Base-by-base conservation (phyloP, 805 yeast genomes). In the Pichia membranifaciens region DNA sequence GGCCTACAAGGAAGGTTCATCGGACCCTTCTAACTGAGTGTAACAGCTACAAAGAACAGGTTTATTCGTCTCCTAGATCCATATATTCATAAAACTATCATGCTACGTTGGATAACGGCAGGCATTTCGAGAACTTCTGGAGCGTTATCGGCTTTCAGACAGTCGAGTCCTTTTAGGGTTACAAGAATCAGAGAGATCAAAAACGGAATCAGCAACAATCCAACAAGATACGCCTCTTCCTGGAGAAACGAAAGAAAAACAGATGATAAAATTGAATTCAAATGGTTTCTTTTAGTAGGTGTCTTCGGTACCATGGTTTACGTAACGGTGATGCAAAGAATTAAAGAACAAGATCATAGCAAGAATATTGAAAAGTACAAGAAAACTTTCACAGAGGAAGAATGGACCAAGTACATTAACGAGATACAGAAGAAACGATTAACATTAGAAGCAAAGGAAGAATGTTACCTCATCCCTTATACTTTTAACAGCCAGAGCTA, bases 301-400 rank as follows among this genome's bases (percentile, higher is more conserved):
- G 56, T 73, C 7, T 54, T 76, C 9, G 77, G 81, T 22, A 68
- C 79, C 0, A 61, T 68, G 34, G 64, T 76, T 13, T 68, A 66
- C 51, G 64, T 55, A 1, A 54, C 59, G 12, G 66, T 60, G 12
- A 65, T 65, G 29, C 55, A 59, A 22, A 54, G 59, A 39, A 58
- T 67, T 29, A 59, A 61, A 23, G 60, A 46, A 5, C 68, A 67
- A 44, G 69, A 66, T 48, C 56, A 66, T 3, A 34, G 57, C 4
- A 56, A 53, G 42, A 56, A 64, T 34, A 48, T 61, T 28, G 56
- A 57, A n/a, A 62, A 61, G 46, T 52, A 57, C 17, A 67, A 65
- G 48, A 75, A 62, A 34, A 61, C 75, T 6, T 76, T 70, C 51
- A 66, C 72, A 15, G 79, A 76, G 47, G 66, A 70, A 36, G 82